A percentile compares a stretch with the other conserved stretches of the same genome.
phyloP scores from a whole-genome alignment of 192 early-diverging fungal species.

The Coemansia sp. region DNA sequence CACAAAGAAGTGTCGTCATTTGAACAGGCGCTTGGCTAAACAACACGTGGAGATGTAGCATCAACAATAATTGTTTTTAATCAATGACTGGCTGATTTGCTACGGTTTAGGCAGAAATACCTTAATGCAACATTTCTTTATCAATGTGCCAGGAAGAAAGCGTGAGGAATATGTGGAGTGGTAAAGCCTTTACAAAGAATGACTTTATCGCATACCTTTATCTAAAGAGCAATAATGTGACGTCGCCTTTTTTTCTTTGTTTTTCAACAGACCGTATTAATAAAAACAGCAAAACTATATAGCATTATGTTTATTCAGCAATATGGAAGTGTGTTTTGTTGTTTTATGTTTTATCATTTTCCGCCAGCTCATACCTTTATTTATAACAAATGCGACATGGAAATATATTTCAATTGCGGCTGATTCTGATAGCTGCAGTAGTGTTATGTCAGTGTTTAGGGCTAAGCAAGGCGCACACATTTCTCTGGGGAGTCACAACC shows the following conservation, averaged over 20 bases:
- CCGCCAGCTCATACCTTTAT: no score
- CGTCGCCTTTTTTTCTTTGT: background rate
- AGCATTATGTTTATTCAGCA: no score
- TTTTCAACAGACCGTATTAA: background rate
- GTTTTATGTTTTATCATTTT: background rate
- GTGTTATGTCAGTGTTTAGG: background rate
- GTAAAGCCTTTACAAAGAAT: no score
- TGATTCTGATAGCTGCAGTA: background rate
- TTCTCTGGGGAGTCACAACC: conserved; percentile 1
- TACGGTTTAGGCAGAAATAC: no score
- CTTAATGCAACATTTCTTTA: no score
- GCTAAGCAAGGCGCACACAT: conserved; percentile 7
- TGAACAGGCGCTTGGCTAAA: background rate
- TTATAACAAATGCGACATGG: background rate
- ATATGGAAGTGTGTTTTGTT: background rate
- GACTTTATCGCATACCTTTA: background rate
- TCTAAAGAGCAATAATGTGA: background rate
- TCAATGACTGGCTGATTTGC: no score
- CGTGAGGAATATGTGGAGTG: no score
- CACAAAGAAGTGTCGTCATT: background rate
- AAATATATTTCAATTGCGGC: background rate
- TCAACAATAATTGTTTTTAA: background rate
- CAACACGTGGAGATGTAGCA: background rate
- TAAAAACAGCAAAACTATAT: background rate
- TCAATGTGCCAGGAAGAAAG: no score